phyloP scores from a whole-genome alignment of 2,329 filamentous ascomycete genomes.

The Fusarium papillatum region DNA sequence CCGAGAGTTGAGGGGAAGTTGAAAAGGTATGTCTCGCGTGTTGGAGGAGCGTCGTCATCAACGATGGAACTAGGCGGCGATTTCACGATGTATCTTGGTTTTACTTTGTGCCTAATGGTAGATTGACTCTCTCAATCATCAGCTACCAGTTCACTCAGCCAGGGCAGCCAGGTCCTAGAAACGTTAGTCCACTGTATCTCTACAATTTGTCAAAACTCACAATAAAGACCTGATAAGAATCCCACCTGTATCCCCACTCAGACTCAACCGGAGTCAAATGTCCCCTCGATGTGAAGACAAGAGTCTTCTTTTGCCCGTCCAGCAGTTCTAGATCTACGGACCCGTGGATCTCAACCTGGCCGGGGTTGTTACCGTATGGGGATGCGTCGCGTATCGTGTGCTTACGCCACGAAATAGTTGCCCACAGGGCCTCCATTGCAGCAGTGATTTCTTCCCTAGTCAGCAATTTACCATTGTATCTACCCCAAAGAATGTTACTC shows the following conservation, averaged over 20 bases:
- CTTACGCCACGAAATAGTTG: background rate
- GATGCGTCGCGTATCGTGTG: background rate
- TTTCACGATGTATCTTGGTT: background rate
- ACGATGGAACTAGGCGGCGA: background rate
- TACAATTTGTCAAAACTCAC: background rate
- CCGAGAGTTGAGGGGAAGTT: background rate
- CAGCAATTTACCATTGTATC: background rate
- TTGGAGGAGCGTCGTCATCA: background rate
- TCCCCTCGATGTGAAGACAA: background rate
- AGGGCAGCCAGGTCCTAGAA: background rate
- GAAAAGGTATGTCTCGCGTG: background rate
- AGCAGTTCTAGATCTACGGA: background rate
- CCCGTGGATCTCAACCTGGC: background rate
- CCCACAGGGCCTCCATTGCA: background rate
- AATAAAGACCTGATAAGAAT: slow-evolving; percentile 1
- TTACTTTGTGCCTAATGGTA: background rate
- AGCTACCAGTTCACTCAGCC: background rate
- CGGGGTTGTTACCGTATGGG: background rate
- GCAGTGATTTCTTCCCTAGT: background rate
- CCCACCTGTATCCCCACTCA: background rate
- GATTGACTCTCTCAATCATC: background rate
- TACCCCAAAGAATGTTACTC: too few species aligned
- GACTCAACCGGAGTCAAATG: background rate
- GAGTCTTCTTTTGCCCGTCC: background rate
- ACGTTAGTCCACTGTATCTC: background rate